phyloP scores from a whole-genome alignment of 305 asterid genomes.

The Rubia peregrina region DNA sequence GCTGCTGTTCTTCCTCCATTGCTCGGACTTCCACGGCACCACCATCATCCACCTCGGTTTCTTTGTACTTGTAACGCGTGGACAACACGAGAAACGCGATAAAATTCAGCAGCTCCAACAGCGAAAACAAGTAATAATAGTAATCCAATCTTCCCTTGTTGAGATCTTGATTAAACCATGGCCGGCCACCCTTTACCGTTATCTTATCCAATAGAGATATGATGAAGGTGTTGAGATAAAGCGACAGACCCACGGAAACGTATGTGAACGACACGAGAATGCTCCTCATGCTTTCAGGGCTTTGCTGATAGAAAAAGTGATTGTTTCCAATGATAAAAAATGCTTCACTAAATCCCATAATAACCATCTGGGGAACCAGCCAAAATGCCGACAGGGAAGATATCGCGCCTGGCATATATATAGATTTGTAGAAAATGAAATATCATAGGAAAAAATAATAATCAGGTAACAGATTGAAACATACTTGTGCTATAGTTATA shows the following conservation, averaged over 20 bases:
- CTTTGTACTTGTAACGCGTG: slow-evolving; percentile 36
- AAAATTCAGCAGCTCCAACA: slow-evolving; percentile 26
- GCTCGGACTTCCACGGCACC: not conserved
- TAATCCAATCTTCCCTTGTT: slow-evolving; percentile 45
- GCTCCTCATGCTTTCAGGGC: slow-evolving; percentile 79
- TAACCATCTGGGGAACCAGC: slow-evolving; percentile 44
- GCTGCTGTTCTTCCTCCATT: slow-evolving; percentile 12
- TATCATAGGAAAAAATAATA: no score
- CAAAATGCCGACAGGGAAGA: slow-evolving; percentile 14
- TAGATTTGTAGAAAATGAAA: no score
- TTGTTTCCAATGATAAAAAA: slow-evolving; percentile 40
- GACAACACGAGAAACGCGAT: slow-evolving; percentile 30
- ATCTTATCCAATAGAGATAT: slow-evolving; percentile 29
- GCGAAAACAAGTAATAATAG: slow-evolving; percentile 33
- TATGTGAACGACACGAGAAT: slow-evolving; percentile 48
- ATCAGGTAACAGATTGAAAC: no score
- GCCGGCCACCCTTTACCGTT: slow-evolving; percentile 8
- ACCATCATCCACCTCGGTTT: not conserved
- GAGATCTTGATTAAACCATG: slow-evolving; percentile 25
- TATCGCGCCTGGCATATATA: not conserved
- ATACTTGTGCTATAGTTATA: no score
- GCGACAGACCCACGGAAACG: slow-evolving; percentile 36
- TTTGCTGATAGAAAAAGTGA: slow-evolving; percentile 59
- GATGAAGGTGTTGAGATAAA: slow-evolving; percentile 42
- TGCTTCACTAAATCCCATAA: slow-evolving; percentile 54